These are phyloP conservation scores for Nemania sp. DNA, from an alignment of 2,329 filamentous ascomycete species.

Conservation along the genomic window DNA sequence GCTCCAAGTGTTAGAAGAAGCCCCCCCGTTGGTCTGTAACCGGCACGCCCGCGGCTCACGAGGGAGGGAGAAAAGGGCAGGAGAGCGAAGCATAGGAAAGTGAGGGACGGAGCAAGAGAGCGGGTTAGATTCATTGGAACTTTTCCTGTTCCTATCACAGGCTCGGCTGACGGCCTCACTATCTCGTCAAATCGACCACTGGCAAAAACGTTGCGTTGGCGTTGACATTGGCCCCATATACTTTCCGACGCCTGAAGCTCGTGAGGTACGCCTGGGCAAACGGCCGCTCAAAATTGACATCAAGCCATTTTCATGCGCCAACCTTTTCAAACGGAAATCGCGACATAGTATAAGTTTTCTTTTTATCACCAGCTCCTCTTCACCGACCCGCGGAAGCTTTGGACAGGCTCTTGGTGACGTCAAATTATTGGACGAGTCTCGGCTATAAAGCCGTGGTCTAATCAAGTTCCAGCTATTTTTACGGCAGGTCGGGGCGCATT, in stretches of 20 bases:
- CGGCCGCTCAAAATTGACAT: neutral
- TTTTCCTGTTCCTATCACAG: no score
- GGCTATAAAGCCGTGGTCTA: neutral
- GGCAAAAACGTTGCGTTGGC: neutral
- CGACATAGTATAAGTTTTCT: neutral
- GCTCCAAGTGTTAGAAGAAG: slow-evolving; percentile 23
- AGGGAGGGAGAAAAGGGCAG: neutral
- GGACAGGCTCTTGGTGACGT: neutral
- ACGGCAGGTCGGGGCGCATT: neutral
- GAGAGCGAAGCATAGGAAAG: no score
- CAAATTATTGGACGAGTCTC: neutral
- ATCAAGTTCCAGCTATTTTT: neutral
- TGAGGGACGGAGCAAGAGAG: no score
- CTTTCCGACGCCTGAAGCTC: no score
- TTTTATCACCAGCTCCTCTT: neutral
- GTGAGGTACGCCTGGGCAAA: neutral
- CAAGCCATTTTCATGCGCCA: neutral
- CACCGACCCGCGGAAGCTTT: neutral
- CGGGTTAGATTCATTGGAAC: no score
- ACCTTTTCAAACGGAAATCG: neutral
- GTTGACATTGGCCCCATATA: neutral
- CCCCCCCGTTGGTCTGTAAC: slow-evolving; percentile 17
- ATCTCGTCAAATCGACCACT: neutral
- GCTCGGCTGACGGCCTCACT: neutral
- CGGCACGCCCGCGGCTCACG: slow-evolving; percentile 11